Evolutionary conservation across 148 eudicot species (phyloP).

Genomic region (Oxyria digyna): DNA sequence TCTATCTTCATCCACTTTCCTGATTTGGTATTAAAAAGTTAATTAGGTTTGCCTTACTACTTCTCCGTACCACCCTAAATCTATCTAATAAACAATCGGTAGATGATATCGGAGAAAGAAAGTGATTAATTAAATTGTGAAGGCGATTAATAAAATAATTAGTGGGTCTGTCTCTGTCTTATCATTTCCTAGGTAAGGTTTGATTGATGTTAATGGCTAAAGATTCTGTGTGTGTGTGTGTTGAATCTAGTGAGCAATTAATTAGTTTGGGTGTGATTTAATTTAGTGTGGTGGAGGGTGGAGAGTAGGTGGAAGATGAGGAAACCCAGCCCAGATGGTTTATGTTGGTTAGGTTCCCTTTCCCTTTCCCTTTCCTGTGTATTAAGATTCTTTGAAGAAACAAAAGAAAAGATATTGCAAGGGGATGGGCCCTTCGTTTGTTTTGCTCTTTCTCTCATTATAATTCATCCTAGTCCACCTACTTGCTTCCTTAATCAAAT

Average conservation of each 20-base stretch:
- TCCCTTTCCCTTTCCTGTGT: too few relatives aligned
- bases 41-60: background rate
- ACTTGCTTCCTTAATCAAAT: background rate
- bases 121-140: constrained; percentile 1
- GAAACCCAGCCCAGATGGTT: constrained; percentile 28
- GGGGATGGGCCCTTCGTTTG: background rate
- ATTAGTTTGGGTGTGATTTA: background rate
- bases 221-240: constrained; percentile 4
- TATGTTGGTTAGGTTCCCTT: constrained; percentile 49
- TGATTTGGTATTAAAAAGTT: background rate
- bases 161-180: background rate
- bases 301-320: background rate
- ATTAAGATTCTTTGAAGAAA: constrained; percentile 9
- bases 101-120: too few relatives aligned
- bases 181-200: background rate
- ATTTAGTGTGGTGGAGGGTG: constrained; percentile 10
- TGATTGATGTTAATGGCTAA: background rate
- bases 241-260: background rate
- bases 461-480: background rate
- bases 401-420: constrained; percentile 3
- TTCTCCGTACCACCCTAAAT: too few relatives aligned
- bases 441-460: too few relatives aligned
- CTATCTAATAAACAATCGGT: too few relatives aligned
- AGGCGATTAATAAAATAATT: constrained; percentile 9
- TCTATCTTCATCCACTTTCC: background rate